Percentiles rank a stretch among this genome's conserved stretches.
Evolutionary conservation across 2,329 filamentous ascomycete genomes (phyloP).

Genomic region (Fusarium palustre): DNA sequence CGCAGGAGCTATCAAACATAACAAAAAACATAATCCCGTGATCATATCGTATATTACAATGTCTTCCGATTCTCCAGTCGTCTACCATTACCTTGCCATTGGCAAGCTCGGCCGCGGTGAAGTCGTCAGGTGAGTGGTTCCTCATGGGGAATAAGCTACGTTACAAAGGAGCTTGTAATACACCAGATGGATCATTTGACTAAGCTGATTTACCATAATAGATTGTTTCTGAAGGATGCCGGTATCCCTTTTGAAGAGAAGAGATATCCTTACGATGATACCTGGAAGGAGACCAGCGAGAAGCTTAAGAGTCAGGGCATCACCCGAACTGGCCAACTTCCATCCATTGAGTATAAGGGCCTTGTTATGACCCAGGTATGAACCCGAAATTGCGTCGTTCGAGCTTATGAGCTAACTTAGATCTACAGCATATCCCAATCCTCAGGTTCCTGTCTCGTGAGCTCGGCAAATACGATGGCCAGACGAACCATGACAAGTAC

Average conservation of each 20-base stretch:
- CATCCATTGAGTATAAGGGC: slow-evolving; percentile 53
- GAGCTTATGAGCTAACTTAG: rapidly evolving
- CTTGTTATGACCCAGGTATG: slow-evolving; percentile 42
- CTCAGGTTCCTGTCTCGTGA: slow-evolving; percentile 29
- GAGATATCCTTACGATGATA: slow-evolving; percentile 31
- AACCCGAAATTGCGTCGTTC: rapidly evolving
- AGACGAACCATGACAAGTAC: slow-evolving; percentile 26
- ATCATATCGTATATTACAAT: rapidly evolving
- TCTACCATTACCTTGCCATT: slow-evolving; percentile 45
- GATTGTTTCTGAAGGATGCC: slow-evolving; percentile 39
- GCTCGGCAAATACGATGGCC: slow-evolving; percentile 28
- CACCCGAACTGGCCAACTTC: slow-evolving; percentile 50
- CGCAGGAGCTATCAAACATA: no score
- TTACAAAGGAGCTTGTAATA: no score
- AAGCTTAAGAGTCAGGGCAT: slow-evolving; percentile 46
- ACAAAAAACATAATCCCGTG: neutral
- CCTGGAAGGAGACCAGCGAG: slow-evolving; percentile 38
- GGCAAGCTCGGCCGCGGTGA: slow-evolving; percentile 47
- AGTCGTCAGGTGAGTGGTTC: slow-evolving; percentile 40
- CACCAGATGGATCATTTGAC: rapidly evolving
- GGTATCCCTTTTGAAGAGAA: slow-evolving; percentile 31
- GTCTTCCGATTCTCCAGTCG: slow-evolving; percentile 10
- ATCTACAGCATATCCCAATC: slow-evolving; percentile 9
- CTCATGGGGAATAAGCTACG: no score
- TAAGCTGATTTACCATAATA: neutral